A percentile compares a stretch with the other conserved stretches of the same genome.
phyloP scores from a whole-genome alignment of 2,329 filamentous ascomycete genomes.

The Bisporella sp. region DNA sequence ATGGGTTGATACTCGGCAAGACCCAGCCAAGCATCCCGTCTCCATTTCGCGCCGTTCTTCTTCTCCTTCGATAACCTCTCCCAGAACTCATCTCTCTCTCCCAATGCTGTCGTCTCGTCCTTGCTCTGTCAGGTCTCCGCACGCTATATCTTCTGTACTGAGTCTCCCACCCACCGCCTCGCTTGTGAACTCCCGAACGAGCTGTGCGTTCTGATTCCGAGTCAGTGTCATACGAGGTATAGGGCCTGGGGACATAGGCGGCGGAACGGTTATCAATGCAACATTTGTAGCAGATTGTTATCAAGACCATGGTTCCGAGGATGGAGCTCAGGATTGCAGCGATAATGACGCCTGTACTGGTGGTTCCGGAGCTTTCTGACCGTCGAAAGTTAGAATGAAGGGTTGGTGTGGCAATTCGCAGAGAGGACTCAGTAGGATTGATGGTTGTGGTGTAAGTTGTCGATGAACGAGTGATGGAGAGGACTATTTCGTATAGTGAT shows the following conservation, averaged over 20 bases:
- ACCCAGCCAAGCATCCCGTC: too few species aligned
- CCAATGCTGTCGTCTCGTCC: background rate
- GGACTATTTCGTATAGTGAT: too few species aligned
- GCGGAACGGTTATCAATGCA: background rate
- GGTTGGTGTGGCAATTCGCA: too few species aligned
- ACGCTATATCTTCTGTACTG: background rate
- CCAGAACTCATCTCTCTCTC: too few species aligned
- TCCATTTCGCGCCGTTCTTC: too few species aligned
- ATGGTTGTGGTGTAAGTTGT: too few species aligned
- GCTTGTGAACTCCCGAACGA: background rate
- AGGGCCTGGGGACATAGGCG: background rate
- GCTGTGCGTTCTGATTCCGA: conserved; percentile 4
- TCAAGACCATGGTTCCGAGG: conserved; percentile 26
- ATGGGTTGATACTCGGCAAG: too few species aligned
- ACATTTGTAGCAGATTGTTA: conserved; percentile 29
- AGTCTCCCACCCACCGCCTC: background rate
- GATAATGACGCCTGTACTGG: background rate
- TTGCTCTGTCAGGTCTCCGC: conserved; percentile 2
- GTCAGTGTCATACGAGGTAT: background rate
- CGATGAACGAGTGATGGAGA: too few species aligned
- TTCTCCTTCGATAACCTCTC: too few species aligned
- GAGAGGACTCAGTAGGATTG: too few species aligned
- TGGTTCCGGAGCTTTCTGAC: background rate
- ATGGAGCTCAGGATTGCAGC: conserved; percentile 20
- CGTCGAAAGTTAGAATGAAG: too few species aligned